A percentile compares a stretch with the other conserved stretches of the same genome.
These are phyloP conservation scores for Spathaspora gorwiae DNA, from an alignment of 805 yeast genomes.

Conservation along the genomic window DNA sequence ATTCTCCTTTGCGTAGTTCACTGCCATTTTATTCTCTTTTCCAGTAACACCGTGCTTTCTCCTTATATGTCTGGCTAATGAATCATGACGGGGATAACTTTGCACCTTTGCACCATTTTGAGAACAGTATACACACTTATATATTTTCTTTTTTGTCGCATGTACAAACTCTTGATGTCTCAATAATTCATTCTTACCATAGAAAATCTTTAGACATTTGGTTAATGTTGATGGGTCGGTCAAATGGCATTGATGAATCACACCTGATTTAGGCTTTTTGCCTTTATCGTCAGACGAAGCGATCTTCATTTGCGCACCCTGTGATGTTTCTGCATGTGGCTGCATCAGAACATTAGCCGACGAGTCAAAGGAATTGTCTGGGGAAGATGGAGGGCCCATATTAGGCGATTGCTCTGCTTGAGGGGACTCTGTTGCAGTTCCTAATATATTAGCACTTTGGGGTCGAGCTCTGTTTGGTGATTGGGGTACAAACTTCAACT, in stretches of 20 bases:
- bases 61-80: slow-evolving; percentile 40
- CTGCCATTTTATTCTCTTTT: slow-evolving; percentile 40
- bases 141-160: slow-evolving; percentile 39
- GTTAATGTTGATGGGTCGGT: slow-evolving; percentile 27
- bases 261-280: slow-evolving; percentile 14
- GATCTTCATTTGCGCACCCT: background rate
- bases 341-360: background rate
- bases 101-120: slow-evolving; percentile 30
- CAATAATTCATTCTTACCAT: slow-evolving; percentile 40
- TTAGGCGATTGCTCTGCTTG: background rate
- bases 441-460: too few species aligned
- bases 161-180: slow-evolving; percentile 45
- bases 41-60: slow-evolving; percentile 43
- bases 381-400: background rate
- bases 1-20: slow-evolving; percentile 39
- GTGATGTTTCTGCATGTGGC: background rate
- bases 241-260: slow-evolving; percentile 40
- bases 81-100: slow-evolving; percentile 42
- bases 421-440: background rate
- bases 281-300: slow-evolving; percentile 4
- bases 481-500: slow-evolving; percentile 2
- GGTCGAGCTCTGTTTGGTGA: background rate
- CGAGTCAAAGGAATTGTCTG: background rate
- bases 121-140: slow-evolving; percentile 38
- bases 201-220: slow-evolving; percentile 37